These are phyloP conservation scores for Lichtheimia ramosa DNA, from an alignment of 371 early-diverging fungal species.

Conservation along the genomic window DNA sequence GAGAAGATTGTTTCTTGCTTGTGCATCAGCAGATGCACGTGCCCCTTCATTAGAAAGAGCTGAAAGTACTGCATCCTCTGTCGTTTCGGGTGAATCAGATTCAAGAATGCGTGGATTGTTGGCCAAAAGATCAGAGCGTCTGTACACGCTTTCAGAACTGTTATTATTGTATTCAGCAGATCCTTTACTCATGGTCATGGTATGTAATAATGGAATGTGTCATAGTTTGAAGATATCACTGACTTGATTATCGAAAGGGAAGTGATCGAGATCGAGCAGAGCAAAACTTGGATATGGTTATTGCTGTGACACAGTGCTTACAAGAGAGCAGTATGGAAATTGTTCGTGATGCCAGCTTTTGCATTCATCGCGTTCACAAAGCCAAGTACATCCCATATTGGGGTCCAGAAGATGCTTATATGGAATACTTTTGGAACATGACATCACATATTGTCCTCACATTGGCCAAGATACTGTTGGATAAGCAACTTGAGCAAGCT, in stretches of 20 bases:
- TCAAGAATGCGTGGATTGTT: not conserved
- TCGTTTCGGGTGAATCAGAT: not conserved
- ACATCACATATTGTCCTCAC: slow-evolving; percentile 46
- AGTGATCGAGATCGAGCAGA: not conserved
- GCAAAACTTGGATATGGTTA: not conserved
- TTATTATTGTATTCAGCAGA: not conserved
- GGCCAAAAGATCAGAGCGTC: not conserved
- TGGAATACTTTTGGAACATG: slow-evolving; percentile 64
- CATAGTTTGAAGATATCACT: not conserved
- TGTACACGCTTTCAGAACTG: not conserved
- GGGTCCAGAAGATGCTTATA: slow-evolving; percentile 50
- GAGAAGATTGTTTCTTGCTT: not conserved
- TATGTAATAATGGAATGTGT: not conserved
- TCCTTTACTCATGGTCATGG: not conserved
- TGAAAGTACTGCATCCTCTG: not conserved
- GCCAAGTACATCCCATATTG: slow-evolving; percentile 52
- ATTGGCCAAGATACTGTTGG: slow-evolving; percentile 44
- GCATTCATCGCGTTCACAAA: slow-evolving; percentile 58
- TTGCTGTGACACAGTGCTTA: slow-evolving; percentile 1
- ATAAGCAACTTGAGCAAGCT: not conserved
- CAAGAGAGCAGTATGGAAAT: not conserved
- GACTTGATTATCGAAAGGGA: not conserved
- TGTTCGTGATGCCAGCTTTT: slow-evolving; percentile 52
- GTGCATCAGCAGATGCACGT: not conserved
- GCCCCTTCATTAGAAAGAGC: not conserved